These are phyloP conservation scores for Microascus cirrosus DNA, from an alignment of 2,329 filamentous ascomycete genomes.

Conservation along the genomic window DNA sequence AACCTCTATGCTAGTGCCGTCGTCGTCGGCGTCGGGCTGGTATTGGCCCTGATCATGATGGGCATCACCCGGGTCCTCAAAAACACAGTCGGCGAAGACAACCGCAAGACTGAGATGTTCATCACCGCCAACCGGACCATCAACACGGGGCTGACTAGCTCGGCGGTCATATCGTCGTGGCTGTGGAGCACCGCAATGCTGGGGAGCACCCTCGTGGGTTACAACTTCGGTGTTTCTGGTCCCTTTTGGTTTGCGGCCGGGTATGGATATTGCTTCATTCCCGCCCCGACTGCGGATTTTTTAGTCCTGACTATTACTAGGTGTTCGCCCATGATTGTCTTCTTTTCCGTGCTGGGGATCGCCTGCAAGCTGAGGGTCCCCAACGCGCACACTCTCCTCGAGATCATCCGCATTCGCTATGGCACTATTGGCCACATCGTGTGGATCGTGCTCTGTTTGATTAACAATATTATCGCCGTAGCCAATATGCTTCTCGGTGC, in stretches of 20 bases:
- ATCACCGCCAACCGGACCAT: slow-evolving; percentile 42
- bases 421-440: slow-evolving; percentile 35
- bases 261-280: too few species aligned
- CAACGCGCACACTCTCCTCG: slow-evolving; percentile 40
- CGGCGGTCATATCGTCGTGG: slow-evolving; percentile 43
- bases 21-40: slow-evolving; percentile 20
- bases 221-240: slow-evolving; percentile 40
- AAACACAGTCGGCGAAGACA: slow-evolving; percentile 36
- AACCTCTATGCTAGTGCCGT: slow-evolving; percentile 12
- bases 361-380: slow-evolving; percentile 40
- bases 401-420: slow-evolving; percentile 40
- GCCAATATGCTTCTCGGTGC: slow-evolving; percentile 38
- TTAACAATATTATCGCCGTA: slow-evolving; percentile 42
- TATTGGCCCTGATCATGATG: slow-evolving; percentile 30
- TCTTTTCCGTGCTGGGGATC: slow-evolving; percentile 39
- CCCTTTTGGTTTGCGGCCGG: slow-evolving; percentile 49
- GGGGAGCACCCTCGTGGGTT: slow-evolving; percentile 37
- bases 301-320: slow-evolving; percentile 7
- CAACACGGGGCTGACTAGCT: slow-evolving; percentile 37
- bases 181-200: slow-evolving; percentile 42
- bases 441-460: slow-evolving; percentile 37
- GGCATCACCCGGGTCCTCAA: slow-evolving; percentile 33
- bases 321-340: slow-evolving; percentile 43
- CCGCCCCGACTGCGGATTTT: too few species aligned
- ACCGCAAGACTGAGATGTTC: slow-evolving; percentile 42